Conservation (phyloP, 2,329 filamentous ascomycete species). For the Thelonectria discophora region DNA sequence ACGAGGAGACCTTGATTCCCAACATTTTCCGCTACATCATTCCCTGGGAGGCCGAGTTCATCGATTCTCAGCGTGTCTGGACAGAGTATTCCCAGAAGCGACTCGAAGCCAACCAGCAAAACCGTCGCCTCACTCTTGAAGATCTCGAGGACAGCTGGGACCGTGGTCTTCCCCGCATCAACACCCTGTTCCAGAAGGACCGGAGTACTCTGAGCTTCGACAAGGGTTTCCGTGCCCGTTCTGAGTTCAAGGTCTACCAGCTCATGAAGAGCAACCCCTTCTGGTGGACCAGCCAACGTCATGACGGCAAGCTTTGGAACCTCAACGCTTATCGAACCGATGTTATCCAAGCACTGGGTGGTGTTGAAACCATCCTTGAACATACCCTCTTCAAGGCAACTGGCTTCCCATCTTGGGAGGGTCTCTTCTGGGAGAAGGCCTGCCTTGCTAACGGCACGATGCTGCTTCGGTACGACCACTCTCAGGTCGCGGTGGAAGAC, state of each 20-base stretch:
- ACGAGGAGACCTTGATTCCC: conserved; percentile 96
- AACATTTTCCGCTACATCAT: conserved; percentile 99
- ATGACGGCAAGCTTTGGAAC: conserved; percentile 98
- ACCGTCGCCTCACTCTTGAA: conserved; percentile 90
- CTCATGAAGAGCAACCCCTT: conserved; percentile 99
- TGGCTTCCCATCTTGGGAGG: conserved; percentile 96
- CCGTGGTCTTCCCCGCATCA: conserved; percentile 95
- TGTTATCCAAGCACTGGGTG: conserved; percentile 93
- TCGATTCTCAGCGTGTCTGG: conserved; percentile 98
- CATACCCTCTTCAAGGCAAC: conserved; percentile 97
- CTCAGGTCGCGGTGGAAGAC: conserved; percentile 56
- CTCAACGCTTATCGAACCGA: conserved; percentile 95
- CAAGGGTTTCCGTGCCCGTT: conserved; percentile 94
- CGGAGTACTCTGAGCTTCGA: conserved; percentile 96
- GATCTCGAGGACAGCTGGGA: conserved; percentile 99
- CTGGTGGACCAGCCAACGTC: conserved; percentile 98
- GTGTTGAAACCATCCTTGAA: conserved; percentile 97
- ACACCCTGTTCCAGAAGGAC: conserved; percentile 98
- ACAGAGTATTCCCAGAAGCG: conserved; percentile 99
- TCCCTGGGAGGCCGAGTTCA: conserved; percentile 98
- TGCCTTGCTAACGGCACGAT: conserved; percentile 55
- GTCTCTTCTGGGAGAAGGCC: conserved; percentile 86
- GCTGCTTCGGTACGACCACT: conserved; percentile 55
- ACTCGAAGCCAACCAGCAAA: conserved; percentile 95
- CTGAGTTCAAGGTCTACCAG: conserved; percentile 98